phyloP scores from a whole-genome alignment of 176 grass and related monocot genomes.

The Hordeum vulgare region DNA sequence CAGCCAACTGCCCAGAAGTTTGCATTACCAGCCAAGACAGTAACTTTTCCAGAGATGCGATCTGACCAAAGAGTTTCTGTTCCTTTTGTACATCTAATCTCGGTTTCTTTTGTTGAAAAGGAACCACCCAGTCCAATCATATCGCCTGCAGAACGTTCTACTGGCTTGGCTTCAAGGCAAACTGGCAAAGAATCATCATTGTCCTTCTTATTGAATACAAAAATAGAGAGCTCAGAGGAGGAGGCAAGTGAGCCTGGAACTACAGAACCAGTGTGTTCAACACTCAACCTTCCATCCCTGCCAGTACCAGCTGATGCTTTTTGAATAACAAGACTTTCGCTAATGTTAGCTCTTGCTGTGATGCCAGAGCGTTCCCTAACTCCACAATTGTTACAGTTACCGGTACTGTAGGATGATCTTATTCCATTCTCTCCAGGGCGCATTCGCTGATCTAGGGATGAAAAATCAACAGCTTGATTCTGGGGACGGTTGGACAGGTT shows the following conservation, averaged over 20 bases:
- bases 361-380: conserved; percentile 60
- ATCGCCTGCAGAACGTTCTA: conserved; percentile 66
- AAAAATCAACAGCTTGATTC: conserved; percentile 49
- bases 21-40: conserved; percentile 84
- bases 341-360: conserved; percentile 78
- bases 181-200: conserved; percentile 46
- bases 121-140: conserved; percentile 50
- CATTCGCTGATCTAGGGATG: conserved; percentile 57
- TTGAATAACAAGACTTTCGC: conserved; percentile 75
- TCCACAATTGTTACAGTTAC: conserved; percentile 53
- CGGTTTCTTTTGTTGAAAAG: conserved; percentile 72
- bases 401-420: conserved; percentile 45
- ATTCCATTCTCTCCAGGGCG: conserved; percentile 30
- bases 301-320: conserved; percentile 43
- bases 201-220: conserved; percentile 49
- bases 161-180: conserved; percentile 65
- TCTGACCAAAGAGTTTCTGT: conserved; percentile 81
- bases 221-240: conserved; percentile 45
- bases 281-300: conserved; percentile 44
- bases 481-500: conserved; percentile 43
- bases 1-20: conserved; percentile 96
- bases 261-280: conserved; percentile 55
- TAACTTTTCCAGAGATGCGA: conserved; percentile 78
- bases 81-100: conserved; percentile 66
- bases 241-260: conserved; percentile 27